These are phyloP conservation scores for Effrenium voratum DNA, from an alignment of 73 alveolate genomes.

Conservation along the genomic window DNA sequence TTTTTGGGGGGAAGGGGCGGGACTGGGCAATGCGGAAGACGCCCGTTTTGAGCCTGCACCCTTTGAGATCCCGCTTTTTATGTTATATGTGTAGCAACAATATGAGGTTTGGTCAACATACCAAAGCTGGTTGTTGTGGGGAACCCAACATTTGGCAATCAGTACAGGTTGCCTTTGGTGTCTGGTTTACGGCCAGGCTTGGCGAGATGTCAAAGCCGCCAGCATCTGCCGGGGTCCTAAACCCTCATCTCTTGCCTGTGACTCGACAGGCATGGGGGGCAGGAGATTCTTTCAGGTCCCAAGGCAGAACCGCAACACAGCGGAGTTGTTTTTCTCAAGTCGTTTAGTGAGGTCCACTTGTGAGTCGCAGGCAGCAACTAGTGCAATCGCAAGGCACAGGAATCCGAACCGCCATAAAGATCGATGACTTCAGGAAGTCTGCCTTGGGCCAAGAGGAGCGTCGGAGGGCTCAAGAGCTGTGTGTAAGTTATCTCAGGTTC, in stretches of 20 bases:
- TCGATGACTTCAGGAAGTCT: slow-evolving; percentile 67
- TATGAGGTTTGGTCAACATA: too few relatives aligned
- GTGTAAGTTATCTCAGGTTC: neutral
- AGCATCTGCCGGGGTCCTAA: slow-evolving; percentile 45
- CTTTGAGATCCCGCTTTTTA: neutral
- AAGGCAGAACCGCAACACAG: too few relatives aligned
- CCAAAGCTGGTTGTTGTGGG: neutral
- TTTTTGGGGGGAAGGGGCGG: neutral
- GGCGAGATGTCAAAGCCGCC: slow-evolving; percentile 80
- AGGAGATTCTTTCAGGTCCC: neutral
- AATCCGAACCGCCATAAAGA: slow-evolving; percentile 76
- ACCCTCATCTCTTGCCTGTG: neutral
- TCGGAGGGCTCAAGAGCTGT: neutral
- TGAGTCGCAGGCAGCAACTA: neutral
- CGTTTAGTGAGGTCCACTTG: neutral
- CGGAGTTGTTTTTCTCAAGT: neutral
- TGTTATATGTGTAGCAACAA: too few relatives aligned
- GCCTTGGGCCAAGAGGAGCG: neutral
- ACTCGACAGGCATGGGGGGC: neutral
- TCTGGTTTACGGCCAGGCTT: slow-evolving; percentile 1
- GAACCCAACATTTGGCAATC: neutral
- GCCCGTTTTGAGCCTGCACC: neutral
- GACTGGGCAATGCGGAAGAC: neutral
- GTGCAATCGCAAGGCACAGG: slow-evolving; percentile 48
- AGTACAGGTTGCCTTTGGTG: neutral